These are phyloP conservation scores for Cercospora janseana DNA, from an alignment of 2,329 filamentous ascomycete genomes.

Conservation along the genomic window DNA sequence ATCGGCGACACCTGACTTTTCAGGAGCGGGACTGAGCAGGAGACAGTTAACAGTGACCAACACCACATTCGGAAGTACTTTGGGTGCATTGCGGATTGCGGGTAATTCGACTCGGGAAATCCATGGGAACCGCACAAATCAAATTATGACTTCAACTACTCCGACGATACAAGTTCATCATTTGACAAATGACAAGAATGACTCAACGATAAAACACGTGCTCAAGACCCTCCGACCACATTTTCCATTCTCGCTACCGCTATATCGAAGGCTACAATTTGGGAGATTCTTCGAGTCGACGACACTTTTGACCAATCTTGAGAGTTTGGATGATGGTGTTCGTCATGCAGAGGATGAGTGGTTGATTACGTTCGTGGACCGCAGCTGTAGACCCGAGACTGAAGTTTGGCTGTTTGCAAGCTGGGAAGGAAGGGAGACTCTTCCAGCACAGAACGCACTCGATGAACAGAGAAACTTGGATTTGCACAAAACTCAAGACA, in stretches of 20 bases:
- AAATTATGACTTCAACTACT: too few relatives aligned
- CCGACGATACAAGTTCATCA: background rate
- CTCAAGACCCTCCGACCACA: slow-evolving; percentile 51
- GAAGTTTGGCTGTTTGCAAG: slow-evolving; percentile 60
- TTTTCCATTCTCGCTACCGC: slow-evolving; percentile 59
- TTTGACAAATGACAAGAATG: slow-evolving; percentile 5
- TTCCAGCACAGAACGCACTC: background rate
- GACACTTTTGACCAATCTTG: slow-evolving; percentile 44
- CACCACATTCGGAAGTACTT: too few relatives aligned
- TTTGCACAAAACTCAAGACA: too few relatives aligned
- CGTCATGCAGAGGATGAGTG: slow-evolving; percentile 22
- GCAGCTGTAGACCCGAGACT: slow-evolving; percentile 60
- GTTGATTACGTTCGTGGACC: slow-evolving; percentile 63
- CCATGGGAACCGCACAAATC: too few relatives aligned
- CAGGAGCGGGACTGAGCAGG: too few relatives aligned
- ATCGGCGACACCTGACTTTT: too few relatives aligned
- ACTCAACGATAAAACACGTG: slow-evolving; percentile 33
- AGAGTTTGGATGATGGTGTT: slow-evolving; percentile 20
- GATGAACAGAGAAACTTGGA: slow-evolving; percentile 12
- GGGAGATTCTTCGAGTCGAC: slow-evolving; percentile 45
- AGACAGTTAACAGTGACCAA: too few relatives aligned
- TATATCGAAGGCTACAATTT: slow-evolving; percentile 64
- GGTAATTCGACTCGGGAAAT: too few relatives aligned
- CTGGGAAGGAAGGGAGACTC: slow-evolving; percentile 27
- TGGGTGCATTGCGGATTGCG: too few relatives aligned